Base-by-base conservation (phyloP, 2,329 filamentous ascomycete genomes). In the Aspergillus sp. region DNA sequence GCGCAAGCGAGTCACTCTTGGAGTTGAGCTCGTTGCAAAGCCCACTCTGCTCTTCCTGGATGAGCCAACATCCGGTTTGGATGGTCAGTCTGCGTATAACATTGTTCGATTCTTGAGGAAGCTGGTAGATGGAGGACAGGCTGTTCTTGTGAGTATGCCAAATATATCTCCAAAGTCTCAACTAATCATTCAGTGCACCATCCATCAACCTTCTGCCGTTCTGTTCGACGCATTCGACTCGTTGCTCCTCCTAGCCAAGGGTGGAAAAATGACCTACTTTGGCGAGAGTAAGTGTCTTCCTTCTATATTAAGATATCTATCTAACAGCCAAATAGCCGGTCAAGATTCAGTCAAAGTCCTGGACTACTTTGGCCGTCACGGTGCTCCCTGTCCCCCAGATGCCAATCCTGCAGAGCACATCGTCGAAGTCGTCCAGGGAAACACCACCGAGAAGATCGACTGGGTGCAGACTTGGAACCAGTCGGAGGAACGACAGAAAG, bases 131-230 rank as follows among this genome's bases (percentile, higher is more conserved):
- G 75, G 75, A 2, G 83, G 83, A 0, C 83, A 87, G 53, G 82
- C 83, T 5, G 77, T 87, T 2, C 66, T 87, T 1, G 81, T 81
- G 45, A 44, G 50, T 46, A 8, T n/a, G 5, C 9, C 6, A 6
- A 8, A 26, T 39, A 12, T 2, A 40, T 37, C 3, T 0, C 1
- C 26, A 5, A 8, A 9, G 8, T 27, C 9, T 28, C 2, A 8
- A 19, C 13, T 30, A 52, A 27, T 2, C 27, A 6, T 33, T 5
- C 12, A 64, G 60, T 65, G 62, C 47, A 87, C 83, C 0, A 86
- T 87, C 33, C 83, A 87, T 52, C 83, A 87, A 60, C 84, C 84
- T 0, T 84, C 81, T 1, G 79, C 81, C 0, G 76, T 81, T 7
- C 68, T 87, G 0, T 86, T 87, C 42, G 74, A 80, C 7, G 73